Evolutionary conservation across 768 basidiomycete genomes (phyloP), one percentile per base, ranked within the genome.

Genomic region (Russula sp.): DNA sequence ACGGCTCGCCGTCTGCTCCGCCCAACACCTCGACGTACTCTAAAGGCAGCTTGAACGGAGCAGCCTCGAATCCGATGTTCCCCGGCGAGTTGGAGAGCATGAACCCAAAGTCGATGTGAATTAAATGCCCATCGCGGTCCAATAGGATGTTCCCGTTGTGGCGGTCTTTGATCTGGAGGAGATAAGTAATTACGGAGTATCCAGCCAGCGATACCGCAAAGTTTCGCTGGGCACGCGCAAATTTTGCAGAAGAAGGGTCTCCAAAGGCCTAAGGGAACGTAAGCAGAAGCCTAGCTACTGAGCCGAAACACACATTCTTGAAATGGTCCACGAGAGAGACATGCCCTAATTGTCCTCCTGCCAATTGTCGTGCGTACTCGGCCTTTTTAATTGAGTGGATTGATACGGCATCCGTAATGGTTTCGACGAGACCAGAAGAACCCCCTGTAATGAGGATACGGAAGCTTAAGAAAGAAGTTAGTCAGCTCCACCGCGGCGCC

Each of bases 321-420:
- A 97, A 99, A 74, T 99, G 93, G 71, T 99, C 95, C 66, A 93
- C 76, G 57, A 99, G 73, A 2, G 91, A 91, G 52, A 97, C 96
- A 71, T 94, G 87, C 39, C 89, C 90, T 20, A 96, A 77, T 58
- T 85, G 82, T 37, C 93, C 89, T 68, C 85, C 83, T 4, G 92
- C 83, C 59, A 96, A 75, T 59, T 93, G 81, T 68, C 92, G 84
- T 1, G 96, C 95, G 74, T 98, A 98, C 72, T 97, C 96, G 3
- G 93, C 90, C 76, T 99, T 99, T 80, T 99, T 99, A 74, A 99
- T 97, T 1, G 97, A 98, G 73, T 99, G 97, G 68, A 99, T 93
- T 5, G 97, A 98, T 0, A 98, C 94, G 0, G 96, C 91, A 69
- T 99, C 97, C 4, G 94, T 98, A 67, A 99, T 98, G 0, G 97